phyloP scores from a whole-genome alignment of 2,329 filamentous ascomycete genomes.

The Diaporthe sp. region DNA sequence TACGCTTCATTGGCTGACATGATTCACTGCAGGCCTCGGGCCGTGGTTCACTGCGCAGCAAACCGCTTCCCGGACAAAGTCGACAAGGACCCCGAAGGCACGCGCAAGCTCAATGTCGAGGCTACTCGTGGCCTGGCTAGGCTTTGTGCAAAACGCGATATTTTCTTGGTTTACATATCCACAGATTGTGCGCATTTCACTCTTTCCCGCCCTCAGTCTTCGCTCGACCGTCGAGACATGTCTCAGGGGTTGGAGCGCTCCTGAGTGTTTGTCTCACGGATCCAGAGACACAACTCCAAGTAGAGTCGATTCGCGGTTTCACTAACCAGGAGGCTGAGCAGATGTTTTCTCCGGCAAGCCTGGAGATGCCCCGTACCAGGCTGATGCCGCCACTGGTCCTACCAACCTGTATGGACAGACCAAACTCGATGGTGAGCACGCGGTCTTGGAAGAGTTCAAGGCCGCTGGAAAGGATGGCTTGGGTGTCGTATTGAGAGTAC shows the following conservation, averaged over 20 bases:
- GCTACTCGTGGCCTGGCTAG: slow-evolving; percentile 76
- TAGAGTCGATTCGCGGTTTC: neutral
- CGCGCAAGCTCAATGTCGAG: slow-evolving; percentile 79
- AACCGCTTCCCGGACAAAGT: slow-evolving; percentile 91
- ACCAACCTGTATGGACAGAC: slow-evolving; percentile 81
- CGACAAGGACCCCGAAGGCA: slow-evolving; percentile 81
- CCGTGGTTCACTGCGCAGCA: slow-evolving; percentile 88
- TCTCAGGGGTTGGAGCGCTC: slow-evolving; percentile 16
- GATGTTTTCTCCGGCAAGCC: slow-evolving; percentile 78
- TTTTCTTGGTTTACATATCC: slow-evolving; percentile 81
- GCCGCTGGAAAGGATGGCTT: slow-evolving; percentile 62
- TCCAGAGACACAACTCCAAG: neutral
- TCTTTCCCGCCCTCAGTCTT: neutral
- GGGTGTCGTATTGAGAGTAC: slow-evolving; percentile 81
- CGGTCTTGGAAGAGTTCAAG: slow-evolving; percentile 73
- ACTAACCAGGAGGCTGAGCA: neutral
- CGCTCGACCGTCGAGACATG: neutral
- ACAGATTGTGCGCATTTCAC: slow-evolving; percentile 69
- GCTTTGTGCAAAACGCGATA: slow-evolving; percentile 71
- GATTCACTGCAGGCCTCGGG: slow-evolving; percentile 70
- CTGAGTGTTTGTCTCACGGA: slow-evolving; percentile 1
- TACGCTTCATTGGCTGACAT: neutral
- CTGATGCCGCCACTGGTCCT: slow-evolving; percentile 72
- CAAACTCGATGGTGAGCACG: slow-evolving; percentile 71
- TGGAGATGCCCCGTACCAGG: slow-evolving; percentile 88